Percentiles rank a stretch among this genome's conserved stretches.
These are phyloP conservation scores for Torrubiellomyces zombiae DNA, from an alignment of 2,329 filamentous ascomycete species.

Conservation along the genomic window DNA sequence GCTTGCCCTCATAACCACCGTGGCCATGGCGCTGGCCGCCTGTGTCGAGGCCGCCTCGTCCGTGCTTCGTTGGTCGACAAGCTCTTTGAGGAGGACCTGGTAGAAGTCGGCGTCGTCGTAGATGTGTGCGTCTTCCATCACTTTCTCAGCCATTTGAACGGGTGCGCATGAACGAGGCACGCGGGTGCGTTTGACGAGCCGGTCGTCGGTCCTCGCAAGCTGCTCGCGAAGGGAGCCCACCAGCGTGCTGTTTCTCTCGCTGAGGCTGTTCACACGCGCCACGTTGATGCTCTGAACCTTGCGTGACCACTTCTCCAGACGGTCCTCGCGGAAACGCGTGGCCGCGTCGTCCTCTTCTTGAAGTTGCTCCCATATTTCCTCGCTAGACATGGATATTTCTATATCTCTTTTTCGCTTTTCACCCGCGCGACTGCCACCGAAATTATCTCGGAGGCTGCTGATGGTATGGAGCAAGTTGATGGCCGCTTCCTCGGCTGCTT, in stretches of 20 bases:
- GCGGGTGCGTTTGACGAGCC: slow-evolving; percentile 51
- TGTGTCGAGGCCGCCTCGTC: slow-evolving; percentile 41
- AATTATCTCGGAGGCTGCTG: slow-evolving; percentile 47
- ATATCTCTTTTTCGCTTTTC: slow-evolving; percentile 45
- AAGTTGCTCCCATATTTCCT: slow-evolving; percentile 59
- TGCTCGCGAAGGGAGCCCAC: slow-evolving; percentile 54
- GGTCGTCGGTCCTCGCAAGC: slow-evolving; percentile 42
- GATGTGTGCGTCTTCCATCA: slow-evolving; percentile 43
- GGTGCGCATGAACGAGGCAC: slow-evolving; percentile 65
- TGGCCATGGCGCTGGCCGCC: slow-evolving; percentile 28
- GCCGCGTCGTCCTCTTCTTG: slow-evolving; percentile 44
- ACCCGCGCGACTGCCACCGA: slow-evolving; percentile 35
- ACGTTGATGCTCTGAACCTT: slow-evolving; percentile 40
- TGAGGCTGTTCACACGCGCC: slow-evolving; percentile 10
- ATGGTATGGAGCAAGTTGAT: slow-evolving; percentile 73
- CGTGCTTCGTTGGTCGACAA: slow-evolving; percentile 80
- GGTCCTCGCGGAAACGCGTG: slow-evolving; percentile 45
- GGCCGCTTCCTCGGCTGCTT: slow-evolving; percentile 70
- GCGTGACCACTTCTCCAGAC: slow-evolving; percentile 79
- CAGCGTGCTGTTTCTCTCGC: slow-evolving; percentile 25
- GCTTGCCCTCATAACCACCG: slow-evolving; percentile 47
- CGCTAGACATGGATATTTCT: slow-evolving; percentile 37
- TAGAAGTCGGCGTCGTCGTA: slow-evolving; percentile 97
- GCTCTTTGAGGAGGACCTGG: slow-evolving; percentile 77
- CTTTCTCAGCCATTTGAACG: slow-evolving; percentile 41